A percentile compares a stretch with the other conserved stretches of the same genome.
phyloP scores from a whole-genome alignment of 805 yeast species.

The Ogataea methylovora region DNA sequence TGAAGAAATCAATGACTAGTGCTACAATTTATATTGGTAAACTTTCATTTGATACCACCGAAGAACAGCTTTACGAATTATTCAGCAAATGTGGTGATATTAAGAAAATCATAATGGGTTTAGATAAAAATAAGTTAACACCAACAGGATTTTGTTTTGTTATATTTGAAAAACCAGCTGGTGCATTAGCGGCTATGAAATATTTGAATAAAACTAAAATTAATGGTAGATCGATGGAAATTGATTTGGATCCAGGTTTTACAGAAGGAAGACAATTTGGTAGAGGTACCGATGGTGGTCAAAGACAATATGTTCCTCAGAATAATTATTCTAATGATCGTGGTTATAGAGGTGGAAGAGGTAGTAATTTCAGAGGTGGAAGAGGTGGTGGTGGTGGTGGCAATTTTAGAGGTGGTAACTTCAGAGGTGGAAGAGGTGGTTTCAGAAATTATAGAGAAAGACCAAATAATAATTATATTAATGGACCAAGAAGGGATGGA shows the following conservation, averaged over 20 bases:
- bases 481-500: slow-evolving; percentile 7
- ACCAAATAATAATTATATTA: slow-evolving; percentile 15
- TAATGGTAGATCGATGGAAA: slow-evolving; percentile 74
- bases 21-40: slow-evolving; percentile 89
- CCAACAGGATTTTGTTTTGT: slow-evolving; percentile 98
- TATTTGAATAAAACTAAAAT: slow-evolving; percentile 75
- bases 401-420: slow-evolving; percentile 1
- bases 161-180: slow-evolving; percentile 58
- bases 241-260: slow-evolving; percentile 95
- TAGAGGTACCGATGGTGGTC: slow-evolving; percentile 90
- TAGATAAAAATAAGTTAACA: slow-evolving; percentile 81
- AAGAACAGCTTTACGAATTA: slow-evolving; percentile 87
- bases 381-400: slow-evolving; percentile 9
- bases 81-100: slow-evolving; percentile 78
- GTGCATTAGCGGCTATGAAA: slow-evolving; percentile 77
- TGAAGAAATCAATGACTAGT: slow-evolving; percentile 58
- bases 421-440: slow-evolving; percentile 41
- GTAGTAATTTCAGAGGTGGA: slow-evolving; percentile 18
- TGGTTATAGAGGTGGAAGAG: slow-evolving; percentile 6
- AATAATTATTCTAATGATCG: slow-evolving; percentile 21
- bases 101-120: slow-evolving; percentile 83
- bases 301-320: slow-evolving; percentile 32
- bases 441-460: slow-evolving; percentile 43
- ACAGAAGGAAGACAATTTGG: slow-evolving; percentile 95
- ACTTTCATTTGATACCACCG: slow-evolving; percentile 83